Base-by-base conservation (phyloP, 164 flowering plant species). In the Sextonia rubra region DNA sequence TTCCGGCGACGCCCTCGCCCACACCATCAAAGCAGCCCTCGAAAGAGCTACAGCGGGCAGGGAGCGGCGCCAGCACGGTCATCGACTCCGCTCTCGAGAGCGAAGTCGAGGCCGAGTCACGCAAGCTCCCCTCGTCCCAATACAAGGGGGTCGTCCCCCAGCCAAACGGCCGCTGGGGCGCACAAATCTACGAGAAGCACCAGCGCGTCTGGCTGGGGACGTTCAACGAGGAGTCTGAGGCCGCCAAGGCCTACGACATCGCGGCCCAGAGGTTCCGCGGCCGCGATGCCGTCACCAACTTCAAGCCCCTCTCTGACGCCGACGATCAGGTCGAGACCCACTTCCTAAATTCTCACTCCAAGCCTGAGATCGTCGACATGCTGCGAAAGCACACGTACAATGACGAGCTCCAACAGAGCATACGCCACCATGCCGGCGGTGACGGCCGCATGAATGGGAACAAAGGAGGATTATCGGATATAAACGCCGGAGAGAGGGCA, bases 261-360 rank as follows among this genome's bases (percentile, higher is more conserved):
- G 98, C 98, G 3, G 98, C 93, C 1, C 92, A 82, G 52, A 75
- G 93, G 15, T 92, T 89, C 80, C 94, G 98, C 18, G 97, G 97
- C 77, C 85, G 93, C 5, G 98, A 93, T 63, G 98, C 98, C 9
- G 87, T 93, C 71, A 86, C 95, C 20, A 93, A 93, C 83, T 91
- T 93, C 86, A 88, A 89, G 69, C 84, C 86, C 3, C 69, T 79
- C 7, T 44, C 79, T 25, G 85, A 75, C 4, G 26, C 71, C 15
- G 90, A 79, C 20, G 85, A 64, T 2, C 25, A 82, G 3, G 32
- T 81, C 4, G 93, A 89, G 66, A 8, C 83, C 1, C 76, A 77
- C 0, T 93, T 93, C 80, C 60, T 93, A 56, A 87, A 72, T 62
- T 78, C 91, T 2, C 98, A 88, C 68, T 93, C 98, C n/a, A 93